phyloP scores from a whole-genome alignment of 2,329 filamentous ascomycete species.

The Arthroderma sp. region DNA sequence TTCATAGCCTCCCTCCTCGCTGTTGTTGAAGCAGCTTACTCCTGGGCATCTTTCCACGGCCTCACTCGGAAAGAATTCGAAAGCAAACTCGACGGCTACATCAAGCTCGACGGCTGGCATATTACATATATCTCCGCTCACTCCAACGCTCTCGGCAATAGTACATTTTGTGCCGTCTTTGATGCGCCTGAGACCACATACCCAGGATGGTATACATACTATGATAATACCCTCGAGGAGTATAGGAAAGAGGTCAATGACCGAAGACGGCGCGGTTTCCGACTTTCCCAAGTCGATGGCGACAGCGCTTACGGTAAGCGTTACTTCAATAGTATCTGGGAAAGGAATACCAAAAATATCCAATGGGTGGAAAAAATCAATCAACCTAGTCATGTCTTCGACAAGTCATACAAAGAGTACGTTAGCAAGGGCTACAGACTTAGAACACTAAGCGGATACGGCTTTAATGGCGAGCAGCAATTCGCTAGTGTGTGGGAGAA shows the following conservation, averaged over 20 bases:
- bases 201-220: conserved; percentile 5
- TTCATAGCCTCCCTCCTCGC: background rate
- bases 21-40: background rate
- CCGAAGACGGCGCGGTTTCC: conserved; percentile 9
- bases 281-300: conserved; percentile 8
- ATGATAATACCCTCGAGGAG: background rate
- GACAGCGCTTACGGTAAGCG: conserved; percentile 6
- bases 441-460: background rate
- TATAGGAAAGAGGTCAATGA: conserved; percentile 6
- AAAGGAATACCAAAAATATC: background rate
- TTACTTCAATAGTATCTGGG: conserved; percentile 10
- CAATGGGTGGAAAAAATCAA: background rate
- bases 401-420: background rate
- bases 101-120: background rate
- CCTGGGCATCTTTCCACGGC: background rate
- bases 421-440: background rate
- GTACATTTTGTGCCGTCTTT: conserved; percentile 5
- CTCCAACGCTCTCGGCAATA: background rate
- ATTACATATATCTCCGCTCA: background rate
- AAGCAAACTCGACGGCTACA: background rate
- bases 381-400: background rate
- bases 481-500: conserved; percentile 11
- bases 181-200: background rate
- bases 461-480: background rate
- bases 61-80: background rate